Evolutionary conservation across 306 rosid species (phyloP), one percentile per base, ranked within the genome.

Genomic region (Cyamopsis tetragonoloba): DNA sequence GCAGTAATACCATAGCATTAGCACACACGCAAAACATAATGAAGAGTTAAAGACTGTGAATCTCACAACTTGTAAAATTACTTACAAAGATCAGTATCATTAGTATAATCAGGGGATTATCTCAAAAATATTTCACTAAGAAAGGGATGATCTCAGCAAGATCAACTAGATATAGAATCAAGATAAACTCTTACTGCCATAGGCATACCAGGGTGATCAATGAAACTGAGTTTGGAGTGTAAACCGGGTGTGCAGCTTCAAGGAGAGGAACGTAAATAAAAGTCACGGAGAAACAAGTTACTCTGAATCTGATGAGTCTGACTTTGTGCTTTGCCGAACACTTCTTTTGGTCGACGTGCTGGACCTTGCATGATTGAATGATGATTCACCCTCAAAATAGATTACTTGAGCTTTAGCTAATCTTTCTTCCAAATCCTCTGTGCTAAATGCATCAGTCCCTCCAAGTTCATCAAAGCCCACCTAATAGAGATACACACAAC

Each of bases 381-480:
- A 92, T 7, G 96, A 86, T 80, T 90, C 99, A 9, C 97, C 97
- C 66, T 93, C 97, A 13, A 46, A 80, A 46, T 77, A 80, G 62
- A 93, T 86, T 17, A 93, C 98, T 79, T 88, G 91, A 56, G 89
- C 79, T 85, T 85, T 88, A 38, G 95, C 96, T 74, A 88, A 80
- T 74, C 96, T 91, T 70, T 91, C 98, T 73, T 87, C 96, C 63
- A 91, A 62, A 46, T 85, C 91, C 82, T 91, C 96, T 4, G 96
- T 91, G 88, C 92, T 87, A 78, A 88, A 91, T 18, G 83, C 96
- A 53, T 93, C 99, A 18, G 89, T 88, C 62, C 97, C 97, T 14
- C 99, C 99, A 70, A 93, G 96, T 81, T 93, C 80, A 80, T 93
- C 97, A 70, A 93, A 93, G 39, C 99, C 99, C 44, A 93, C 99